These are phyloP conservation scores for Telopea speciosissima DNA, from an alignment of 177 flowering plant genomes.

Conservation along the genomic window DNA sequence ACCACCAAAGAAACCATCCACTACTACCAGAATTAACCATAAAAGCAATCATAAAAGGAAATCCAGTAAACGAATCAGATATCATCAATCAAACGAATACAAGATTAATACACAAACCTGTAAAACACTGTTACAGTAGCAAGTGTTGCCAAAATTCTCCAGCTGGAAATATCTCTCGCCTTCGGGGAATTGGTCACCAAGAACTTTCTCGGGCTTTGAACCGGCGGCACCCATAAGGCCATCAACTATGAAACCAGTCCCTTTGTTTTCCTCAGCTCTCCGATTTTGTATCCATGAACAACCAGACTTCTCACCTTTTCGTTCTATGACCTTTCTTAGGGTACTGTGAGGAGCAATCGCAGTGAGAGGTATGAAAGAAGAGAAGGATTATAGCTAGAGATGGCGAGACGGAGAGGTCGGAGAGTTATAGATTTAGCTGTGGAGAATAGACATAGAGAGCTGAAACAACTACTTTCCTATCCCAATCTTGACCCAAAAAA, in stretches of 20 bases:
- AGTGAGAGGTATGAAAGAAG: background rate
- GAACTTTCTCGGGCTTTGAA: constrained; percentile 92
- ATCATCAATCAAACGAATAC: background rate
- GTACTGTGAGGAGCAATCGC: background rate
- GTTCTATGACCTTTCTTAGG: constrained; percentile 2
- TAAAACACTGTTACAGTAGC: constrained; percentile 93
- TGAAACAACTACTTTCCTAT: too few relatives aligned
- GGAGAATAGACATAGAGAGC: background rate
- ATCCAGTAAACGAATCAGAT: background rate
- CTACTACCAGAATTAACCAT: background rate
- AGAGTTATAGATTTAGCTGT: background rate
- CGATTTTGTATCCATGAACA: constrained; percentile 9
- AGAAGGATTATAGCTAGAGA: background rate
- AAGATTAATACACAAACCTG: constrained; percentile 47
- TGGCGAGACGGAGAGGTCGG: background rate
- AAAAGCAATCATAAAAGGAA: background rate
- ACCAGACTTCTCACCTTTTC: background rate
- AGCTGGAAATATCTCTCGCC: constrained; percentile 94
- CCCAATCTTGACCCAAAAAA: too few relatives aligned
- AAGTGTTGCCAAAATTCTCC: constrained; percentile 97
- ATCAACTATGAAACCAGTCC: constrained; percentile 7
- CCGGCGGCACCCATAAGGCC: constrained; percentile 85
- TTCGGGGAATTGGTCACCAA: constrained; percentile 99
- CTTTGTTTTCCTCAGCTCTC: constrained; percentile 4
- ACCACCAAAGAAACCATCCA: background rate